Percentiles rank a stretch among this genome's conserved stretches.
These are phyloP conservation scores for Rhododendron ferrugineum DNA, from an alignment of 148 eudicot species.

Conservation along the genomic window DNA sequence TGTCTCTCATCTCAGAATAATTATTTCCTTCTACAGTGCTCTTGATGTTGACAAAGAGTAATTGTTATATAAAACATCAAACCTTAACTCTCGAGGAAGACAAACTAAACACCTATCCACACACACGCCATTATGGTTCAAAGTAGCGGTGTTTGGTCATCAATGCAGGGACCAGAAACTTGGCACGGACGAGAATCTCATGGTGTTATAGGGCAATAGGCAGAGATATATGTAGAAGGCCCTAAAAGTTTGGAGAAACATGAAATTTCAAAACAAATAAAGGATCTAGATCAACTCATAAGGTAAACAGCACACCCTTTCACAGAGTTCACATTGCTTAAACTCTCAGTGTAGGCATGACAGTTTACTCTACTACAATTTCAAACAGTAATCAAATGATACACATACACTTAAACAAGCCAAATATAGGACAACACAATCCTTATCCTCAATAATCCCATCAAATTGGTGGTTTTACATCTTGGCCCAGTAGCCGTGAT, in stretches of 20 bases:
- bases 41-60: neutral
- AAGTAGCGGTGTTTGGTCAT: neutral
- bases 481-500: neutral
- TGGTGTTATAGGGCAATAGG: neutral
- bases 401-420: neutral
- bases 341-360: neutral
- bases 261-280: neutral
- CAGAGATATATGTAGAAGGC: neutral
- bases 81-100: neutral
- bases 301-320: neutral
- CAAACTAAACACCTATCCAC: slow-evolving; percentile 2
- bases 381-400: neutral
- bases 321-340: neutral
- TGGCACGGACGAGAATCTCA: neutral
- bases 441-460: neutral
- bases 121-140: neutral
- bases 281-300: neutral
- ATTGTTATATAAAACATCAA: neutral
- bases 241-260: neutral
- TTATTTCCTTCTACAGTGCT: neutral
- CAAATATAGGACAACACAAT: neutral
- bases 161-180: neutral
- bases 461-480: neutral
- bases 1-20: neutral
- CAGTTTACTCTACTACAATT: neutral